These are phyloP conservation scores for Pseudoperonospora humuli DNA, from an alignment of 352 stramenopile genomes.

Conservation along the genomic window DNA sequence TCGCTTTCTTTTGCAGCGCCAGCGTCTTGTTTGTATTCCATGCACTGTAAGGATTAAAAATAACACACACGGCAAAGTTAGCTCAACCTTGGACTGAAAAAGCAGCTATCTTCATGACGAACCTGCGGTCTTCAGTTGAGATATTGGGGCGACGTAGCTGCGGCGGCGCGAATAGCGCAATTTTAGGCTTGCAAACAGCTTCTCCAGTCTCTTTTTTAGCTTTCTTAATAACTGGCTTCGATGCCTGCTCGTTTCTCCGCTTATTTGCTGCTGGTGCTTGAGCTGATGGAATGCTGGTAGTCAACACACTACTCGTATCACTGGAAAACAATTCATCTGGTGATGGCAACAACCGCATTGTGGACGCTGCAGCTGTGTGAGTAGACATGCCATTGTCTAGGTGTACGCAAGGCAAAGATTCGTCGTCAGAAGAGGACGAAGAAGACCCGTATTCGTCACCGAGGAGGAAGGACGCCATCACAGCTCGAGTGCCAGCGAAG, in stretches of 20 bases:
- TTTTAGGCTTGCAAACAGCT: conserved; percentile 8
- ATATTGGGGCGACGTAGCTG: conserved; percentile 65
- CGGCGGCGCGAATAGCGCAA: conserved; percentile 38
- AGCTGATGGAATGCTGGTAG: conserved; percentile 1
- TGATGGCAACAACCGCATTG: conserved; percentile 22
- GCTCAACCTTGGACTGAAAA: not conserved
- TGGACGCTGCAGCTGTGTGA: not conserved
- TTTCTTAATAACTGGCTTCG: conserved; percentile 13
- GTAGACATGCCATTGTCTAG: not conserved
- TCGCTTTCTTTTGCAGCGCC: conserved; percentile 31
- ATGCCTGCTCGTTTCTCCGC: conserved; percentile 18
- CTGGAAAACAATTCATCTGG: conserved; percentile 42
- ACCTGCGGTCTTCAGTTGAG: conserved; percentile 62
- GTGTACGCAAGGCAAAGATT: not conserved
- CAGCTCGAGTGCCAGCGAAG: not conserved
- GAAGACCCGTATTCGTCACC: conserved; percentile 60
- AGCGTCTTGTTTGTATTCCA: conserved; percentile 72
- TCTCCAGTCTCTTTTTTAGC: conserved; percentile 12
- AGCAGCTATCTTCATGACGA: conserved; percentile 1
- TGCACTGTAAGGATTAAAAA: conserved; percentile 18
- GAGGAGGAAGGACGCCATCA: conserved; percentile 41
- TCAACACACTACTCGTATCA: conserved; percentile 24
- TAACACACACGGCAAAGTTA: not conserved
- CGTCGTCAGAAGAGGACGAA: conserved; percentile 25
- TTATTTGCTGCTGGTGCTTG: conserved; percentile 11